Percentiles rank a stretch among this genome's conserved stretches.
Conservation (phyloP, 1,284 basidiomycete species). For the Ceratobasidium sp. region DNA sequence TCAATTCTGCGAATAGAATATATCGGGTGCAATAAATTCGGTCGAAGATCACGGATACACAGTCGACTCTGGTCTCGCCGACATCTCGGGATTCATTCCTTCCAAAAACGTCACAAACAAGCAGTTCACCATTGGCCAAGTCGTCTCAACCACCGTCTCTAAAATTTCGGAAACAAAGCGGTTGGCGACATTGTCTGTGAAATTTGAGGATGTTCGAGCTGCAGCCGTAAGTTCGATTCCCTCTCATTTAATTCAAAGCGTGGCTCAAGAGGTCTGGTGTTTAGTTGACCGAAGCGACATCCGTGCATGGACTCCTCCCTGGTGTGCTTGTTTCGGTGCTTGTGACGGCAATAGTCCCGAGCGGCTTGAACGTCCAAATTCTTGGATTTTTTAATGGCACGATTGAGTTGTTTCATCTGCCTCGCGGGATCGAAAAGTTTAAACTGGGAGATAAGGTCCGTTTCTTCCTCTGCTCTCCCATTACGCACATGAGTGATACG, state of each 20-base stretch:
- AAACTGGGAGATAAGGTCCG: constrained; percentile 83
- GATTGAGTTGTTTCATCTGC: constrained; percentile 86
- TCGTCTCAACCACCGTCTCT: constrained; percentile 73
- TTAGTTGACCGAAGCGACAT: constrained; percentile 79
- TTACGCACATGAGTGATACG: neutral
- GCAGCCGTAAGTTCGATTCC: constrained; percentile 64
- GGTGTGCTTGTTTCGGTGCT: constrained; percentile 88
- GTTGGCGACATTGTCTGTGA: constrained; percentile 72
- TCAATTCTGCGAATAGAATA: constrained; percentile 23
- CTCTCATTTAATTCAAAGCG: too few relatives aligned
- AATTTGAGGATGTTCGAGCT: constrained; percentile 62
- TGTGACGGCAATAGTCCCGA: constrained; percentile 82
- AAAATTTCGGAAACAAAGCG: constrained; percentile 78
- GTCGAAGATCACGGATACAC: constrained; percentile 96
- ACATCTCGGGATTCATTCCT: constrained; percentile 81
- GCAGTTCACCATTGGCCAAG: constrained; percentile 72
- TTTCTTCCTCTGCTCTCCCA: neutral
- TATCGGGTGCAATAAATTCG: constrained; percentile 84
- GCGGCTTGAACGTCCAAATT: constrained; percentile 90
- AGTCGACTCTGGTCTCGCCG: constrained; percentile 84
- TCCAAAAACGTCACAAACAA: constrained; percentile 66
- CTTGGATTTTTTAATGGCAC: constrained; percentile 96
- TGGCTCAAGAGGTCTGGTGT: neutral
- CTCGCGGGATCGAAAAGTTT: constrained; percentile 62
- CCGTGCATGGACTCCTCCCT: constrained; percentile 86